Conservation (phyloP, 441 rosid species). For the Populus hybrid region DNA sequence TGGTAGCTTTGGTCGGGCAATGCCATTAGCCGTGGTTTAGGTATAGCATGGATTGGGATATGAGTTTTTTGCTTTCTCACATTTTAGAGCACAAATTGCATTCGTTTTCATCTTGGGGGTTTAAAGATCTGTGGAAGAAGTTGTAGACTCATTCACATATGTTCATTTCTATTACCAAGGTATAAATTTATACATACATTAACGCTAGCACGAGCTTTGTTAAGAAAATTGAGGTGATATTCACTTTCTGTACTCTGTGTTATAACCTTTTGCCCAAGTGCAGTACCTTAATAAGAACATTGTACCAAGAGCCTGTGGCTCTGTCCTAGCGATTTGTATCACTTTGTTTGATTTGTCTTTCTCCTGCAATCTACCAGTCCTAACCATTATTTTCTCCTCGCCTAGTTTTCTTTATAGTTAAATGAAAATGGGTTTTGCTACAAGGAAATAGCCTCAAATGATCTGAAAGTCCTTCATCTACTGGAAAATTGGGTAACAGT, state of each 20-base stretch:
- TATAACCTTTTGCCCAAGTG: background rate
- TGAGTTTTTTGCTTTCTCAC: conserved; percentile 2
- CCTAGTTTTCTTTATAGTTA: too few species aligned
- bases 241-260: background rate
- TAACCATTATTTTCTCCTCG: too few species aligned
- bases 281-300: too few species aligned
- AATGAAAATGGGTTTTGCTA: too few species aligned
- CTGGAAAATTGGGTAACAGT: too few species aligned
- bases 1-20: conserved; percentile 38
- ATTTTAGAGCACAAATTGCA: background rate
- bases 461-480: too few species aligned
- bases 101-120: background rate
- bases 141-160: conserved; percentile 8
- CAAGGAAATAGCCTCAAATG: too few species aligned
- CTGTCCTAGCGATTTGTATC: too few species aligned
- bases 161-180: background rate
- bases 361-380: too few species aligned
- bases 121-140: background rate
- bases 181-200: background rate
- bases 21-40: conserved; percentile 40
- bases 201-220: background rate
- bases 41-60: background rate
- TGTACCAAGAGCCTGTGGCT: too few species aligned
- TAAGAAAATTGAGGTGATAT: background rate
- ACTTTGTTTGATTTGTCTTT: too few species aligned